Evolutionary conservation across 306 rosid species (phyloP).

Genomic region (Prunus kanzakura): DNA sequence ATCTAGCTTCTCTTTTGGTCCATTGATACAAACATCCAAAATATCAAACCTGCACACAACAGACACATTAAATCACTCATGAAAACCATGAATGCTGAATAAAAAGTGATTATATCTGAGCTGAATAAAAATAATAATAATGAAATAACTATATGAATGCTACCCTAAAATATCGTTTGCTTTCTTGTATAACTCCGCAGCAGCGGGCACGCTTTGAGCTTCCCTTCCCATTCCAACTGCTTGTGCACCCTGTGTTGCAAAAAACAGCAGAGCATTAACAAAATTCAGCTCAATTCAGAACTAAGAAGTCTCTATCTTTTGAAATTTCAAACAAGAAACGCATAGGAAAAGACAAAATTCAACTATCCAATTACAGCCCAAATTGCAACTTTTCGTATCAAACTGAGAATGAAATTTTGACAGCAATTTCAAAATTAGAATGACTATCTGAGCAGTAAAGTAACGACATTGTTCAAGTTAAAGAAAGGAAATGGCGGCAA

Average conservation of each 20-base stretch:
- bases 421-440: neutral
- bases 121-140: neutral
- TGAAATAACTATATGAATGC: neutral
- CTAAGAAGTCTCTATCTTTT: neutral
- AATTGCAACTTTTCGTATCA: neutral
- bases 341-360: neutral
- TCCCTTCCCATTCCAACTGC: constrained; percentile 96
- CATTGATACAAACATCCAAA: constrained; percentile 83
- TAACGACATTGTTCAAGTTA: neutral
- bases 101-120: no score
- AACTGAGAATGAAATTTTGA: neutral
- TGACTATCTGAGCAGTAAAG: neutral
- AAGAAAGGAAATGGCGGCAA: neutral
- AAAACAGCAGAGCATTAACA: neutral
- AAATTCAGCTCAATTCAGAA: constrained; percentile 5
- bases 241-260: constrained; percentile 78
- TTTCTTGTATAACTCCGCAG: constrained; percentile 64
- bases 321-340: neutral
- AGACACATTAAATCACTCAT: neutral
- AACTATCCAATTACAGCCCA: neutral
- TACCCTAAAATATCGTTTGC: constrained; percentile 90
- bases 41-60: constrained; percentile 75
- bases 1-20: constrained; percentile 90
- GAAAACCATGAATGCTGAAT: neutral
- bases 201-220: constrained; percentile 78